A percentile compares a stretch with the other conserved stretches of the same genome.
phyloP scores from a whole-genome alignment of 2,329 filamentous ascomycete genomes.

The Phialophora macrospora region DNA sequence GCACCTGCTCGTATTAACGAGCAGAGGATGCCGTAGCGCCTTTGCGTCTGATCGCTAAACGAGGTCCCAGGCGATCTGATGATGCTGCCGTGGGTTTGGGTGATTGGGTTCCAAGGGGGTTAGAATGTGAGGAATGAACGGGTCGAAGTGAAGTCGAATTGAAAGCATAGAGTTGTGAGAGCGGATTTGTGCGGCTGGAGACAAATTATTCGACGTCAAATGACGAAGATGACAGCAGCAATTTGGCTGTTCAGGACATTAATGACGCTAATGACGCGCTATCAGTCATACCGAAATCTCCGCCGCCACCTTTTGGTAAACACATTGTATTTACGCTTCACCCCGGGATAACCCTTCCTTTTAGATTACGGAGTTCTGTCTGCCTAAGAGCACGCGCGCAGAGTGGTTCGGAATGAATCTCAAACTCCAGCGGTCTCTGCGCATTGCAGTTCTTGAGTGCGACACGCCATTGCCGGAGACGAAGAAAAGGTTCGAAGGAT shows the following conservation, averaged over 20 bases:
- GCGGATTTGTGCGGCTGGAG: constrained; percentile 4
- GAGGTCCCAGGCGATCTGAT: neutral
- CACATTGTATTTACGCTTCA: neutral
- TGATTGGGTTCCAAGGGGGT: neutral
- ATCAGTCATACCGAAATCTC: neutral
- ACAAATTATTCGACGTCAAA: neutral
- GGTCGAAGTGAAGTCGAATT: neutral
- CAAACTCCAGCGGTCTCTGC: constrained; percentile 27
- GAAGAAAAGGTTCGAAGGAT: constrained; percentile 69
- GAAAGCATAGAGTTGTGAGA: neutral
- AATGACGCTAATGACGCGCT: neutral
- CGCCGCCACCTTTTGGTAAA: neutral
- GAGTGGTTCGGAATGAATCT: constrained; percentile 24
- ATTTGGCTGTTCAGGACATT: neutral
- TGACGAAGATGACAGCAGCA: neutral
- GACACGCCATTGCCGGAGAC: constrained; percentile 74
- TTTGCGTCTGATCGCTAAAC: neutral
- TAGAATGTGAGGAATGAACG: neutral
- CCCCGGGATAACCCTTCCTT: neutral
- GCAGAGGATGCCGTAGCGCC: neutral
- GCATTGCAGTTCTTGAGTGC: constrained; percentile 77
- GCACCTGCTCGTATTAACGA: neutral
- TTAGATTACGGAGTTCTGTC: neutral
- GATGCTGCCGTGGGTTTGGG: neutral
- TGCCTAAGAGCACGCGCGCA: neutral